Conservation (phyloP, 192 early-diverging fungal genomes). For the Coemansia sp. region DNA sequence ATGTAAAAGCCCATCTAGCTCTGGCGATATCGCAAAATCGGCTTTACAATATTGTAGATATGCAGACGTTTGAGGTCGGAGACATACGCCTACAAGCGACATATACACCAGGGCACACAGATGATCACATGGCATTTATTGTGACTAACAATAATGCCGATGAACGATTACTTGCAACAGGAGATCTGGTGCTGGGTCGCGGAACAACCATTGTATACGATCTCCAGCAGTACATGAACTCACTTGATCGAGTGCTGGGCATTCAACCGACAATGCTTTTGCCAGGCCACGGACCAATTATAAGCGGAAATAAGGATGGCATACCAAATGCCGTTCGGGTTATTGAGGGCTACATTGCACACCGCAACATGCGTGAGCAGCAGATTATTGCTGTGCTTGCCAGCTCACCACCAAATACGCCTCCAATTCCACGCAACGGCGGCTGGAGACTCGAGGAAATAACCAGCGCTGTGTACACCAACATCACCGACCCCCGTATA, state of each 20-base stretch:
- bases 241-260: constrained; percentile 57
- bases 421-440: constrained; percentile 7
- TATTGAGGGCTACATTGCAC: constrained; percentile 74
- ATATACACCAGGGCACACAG: constrained; percentile 79
- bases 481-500: constrained; percentile 33
- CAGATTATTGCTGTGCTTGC: constrained; percentile 64
- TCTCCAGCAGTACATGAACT: constrained; percentile 67
- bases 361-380: constrained; percentile 72
- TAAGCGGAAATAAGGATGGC: constrained; percentile 42
- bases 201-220: constrained; percentile 81
- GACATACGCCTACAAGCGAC: constrained; percentile 62
- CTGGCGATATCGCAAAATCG: neutral
- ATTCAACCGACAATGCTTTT: constrained; percentile 55
- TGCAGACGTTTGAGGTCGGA: constrained; percentile 63
- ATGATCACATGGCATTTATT: constrained; percentile 75
- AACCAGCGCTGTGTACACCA: constrained; percentile 29
- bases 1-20: constrained; percentile 10
- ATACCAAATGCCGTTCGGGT: constrained; percentile 56
- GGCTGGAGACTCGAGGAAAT: constrained; percentile 35
- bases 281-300: constrained; percentile 79
- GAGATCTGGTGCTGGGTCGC: constrained; percentile 82
- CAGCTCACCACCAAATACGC: neutral
- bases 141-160: constrained; percentile 58
- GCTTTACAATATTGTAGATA: constrained; percentile 51
- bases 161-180: constrained; percentile 60